Conservation (phyloP, 2,329 filamentous ascomycete species). For the Ilyonectria sp. region DNA sequence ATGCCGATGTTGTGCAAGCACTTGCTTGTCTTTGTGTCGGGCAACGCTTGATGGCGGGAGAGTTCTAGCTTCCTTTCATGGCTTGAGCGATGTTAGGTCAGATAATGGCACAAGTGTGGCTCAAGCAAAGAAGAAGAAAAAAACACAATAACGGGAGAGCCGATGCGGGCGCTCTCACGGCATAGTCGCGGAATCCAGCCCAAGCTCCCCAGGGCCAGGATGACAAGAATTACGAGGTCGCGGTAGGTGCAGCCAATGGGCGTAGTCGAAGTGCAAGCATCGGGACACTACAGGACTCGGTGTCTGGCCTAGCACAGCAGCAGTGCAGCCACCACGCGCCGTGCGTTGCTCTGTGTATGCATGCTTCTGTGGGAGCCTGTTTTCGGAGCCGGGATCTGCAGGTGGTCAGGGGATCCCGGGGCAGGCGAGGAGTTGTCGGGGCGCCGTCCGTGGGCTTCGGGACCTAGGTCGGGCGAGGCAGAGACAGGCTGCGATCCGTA, state of each 20-base stretch:
- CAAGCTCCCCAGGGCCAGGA: slow-evolving; percentile 7
- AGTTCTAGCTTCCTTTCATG: slow-evolving; percentile 22
- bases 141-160: slow-evolving; percentile 7
- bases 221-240: slow-evolving; percentile 36
- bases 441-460: slow-evolving; percentile 3
- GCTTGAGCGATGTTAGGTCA: not conserved
- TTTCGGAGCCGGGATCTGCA: slow-evolving; percentile 27
- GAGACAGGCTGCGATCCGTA: not conserved
- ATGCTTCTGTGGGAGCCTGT: slow-evolving; percentile 43
- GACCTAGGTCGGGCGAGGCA: not conserved
- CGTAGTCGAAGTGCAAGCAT: slow-evolving; percentile 29
- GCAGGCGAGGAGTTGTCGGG: slow-evolving; percentile 5
- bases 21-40: slow-evolving; percentile 11
- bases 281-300: slow-evolving; percentile 29
- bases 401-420: slow-evolving; percentile 16
- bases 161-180: slow-evolving; percentile 32
- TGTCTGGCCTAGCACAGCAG: slow-evolving; percentile 37
- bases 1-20: slow-evolving; percentile 29
- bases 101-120: not conserved
- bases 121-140: not conserved
- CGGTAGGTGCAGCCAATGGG: slow-evolving; percentile 39
- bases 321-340: slow-evolving; percentile 38
- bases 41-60: slow-evolving; percentile 1
- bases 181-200: slow-evolving; percentile 32
- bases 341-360: slow-evolving; percentile 10